Percentiles rank a stretch among this genome's conserved stretches.
phyloP scores from a whole-genome alignment of 768 basidiomycete species.

The Collybia nuda region DNA sequence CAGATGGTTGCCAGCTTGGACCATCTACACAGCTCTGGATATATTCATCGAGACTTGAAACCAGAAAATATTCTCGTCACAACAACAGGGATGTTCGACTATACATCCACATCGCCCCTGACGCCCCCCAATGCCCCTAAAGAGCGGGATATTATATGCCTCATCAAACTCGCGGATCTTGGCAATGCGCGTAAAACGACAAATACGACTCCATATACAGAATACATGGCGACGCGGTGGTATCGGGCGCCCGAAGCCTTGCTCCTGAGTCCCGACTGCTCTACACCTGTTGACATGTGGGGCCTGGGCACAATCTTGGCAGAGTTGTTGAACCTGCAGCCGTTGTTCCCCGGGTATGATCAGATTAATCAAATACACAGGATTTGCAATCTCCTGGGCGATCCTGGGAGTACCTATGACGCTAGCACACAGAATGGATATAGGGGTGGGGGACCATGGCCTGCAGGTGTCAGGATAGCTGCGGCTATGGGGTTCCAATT shows the following conservation, averaged over 20 bases:
- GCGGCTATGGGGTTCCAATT: conserved; percentile 84
- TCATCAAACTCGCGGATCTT: conserved; percentile 99
- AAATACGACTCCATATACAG: conserved; percentile 81
- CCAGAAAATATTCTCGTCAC: conserved; percentile 99
- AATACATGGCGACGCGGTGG: conserved; percentile 99
- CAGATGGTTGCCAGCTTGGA: conserved; percentile 89
- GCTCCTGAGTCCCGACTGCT: conserved; percentile 88
- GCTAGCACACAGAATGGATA: conserved; percentile 63
- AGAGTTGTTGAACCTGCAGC: conserved; percentile 91
- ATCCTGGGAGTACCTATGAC: conserved; percentile 86
- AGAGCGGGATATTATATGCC: conserved; percentile 93
- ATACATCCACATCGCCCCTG: conserved; percentile 72
- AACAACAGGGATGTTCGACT: conserved; percentile 93
- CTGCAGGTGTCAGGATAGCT: conserved; percentile 83
- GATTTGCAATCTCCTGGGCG: conserved; percentile 92
- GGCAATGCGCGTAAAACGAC: conserved; percentile 95
- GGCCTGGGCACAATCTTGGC: conserved; percentile 98
- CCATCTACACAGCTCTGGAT: conserved; percentile 90
- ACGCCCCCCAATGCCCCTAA: conserved; percentile 61
- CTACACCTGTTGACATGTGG: conserved; percentile 99
- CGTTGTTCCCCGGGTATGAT: conserved; percentile 91
- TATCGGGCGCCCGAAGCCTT: conserved; percentile 98
- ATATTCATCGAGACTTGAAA: conserved; percentile 99
- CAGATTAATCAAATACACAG: conserved; percentile 90
- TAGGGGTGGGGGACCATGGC: conserved; percentile 89